These are phyloP conservation scores for Solanum ossicruentum DNA, from an alignment of 257 asterid species.

Conservation along the genomic window DNA sequence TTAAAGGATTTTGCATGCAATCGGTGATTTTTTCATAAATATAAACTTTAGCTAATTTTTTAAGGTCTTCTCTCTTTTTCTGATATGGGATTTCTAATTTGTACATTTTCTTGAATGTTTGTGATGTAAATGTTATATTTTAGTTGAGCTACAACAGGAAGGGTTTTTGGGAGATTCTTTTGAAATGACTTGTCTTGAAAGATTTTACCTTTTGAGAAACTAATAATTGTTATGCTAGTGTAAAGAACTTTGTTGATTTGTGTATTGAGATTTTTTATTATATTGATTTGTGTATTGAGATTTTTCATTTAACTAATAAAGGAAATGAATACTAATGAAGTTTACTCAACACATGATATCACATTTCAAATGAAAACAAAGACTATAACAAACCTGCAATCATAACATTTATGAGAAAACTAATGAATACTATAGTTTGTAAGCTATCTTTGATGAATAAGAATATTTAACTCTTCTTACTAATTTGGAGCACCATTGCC, in stretches of 20 bases:
- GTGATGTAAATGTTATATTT: not conserved
- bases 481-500: conserved; percentile 44
- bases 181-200: not conserved
- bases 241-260: not conserved
- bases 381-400: not conserved
- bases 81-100: not conserved
- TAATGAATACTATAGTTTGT: not conserved
- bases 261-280: too few relatives aligned
- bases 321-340: not conserved
- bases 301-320: not conserved
- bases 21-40: conserved; percentile 6
- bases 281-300: not conserved
- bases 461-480: not conserved
- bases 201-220: not conserved
- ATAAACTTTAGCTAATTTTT: not conserved
- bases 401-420: not conserved
- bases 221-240: not conserved
- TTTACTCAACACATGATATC: not conserved
- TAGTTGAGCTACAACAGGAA: not conserved
- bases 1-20: not conserved
- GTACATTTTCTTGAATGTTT: not conserved
- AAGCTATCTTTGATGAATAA: not conserved
- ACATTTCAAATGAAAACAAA: not conserved
- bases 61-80: not conserved
- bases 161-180: not conserved